A percentile compares a stretch with the other conserved stretches of the same genome.
These are phyloP conservation scores for Pseudogymnoascus sp. DNA, from an alignment of 2,329 filamentous ascomycete genomes.

Conservation along the genomic window DNA sequence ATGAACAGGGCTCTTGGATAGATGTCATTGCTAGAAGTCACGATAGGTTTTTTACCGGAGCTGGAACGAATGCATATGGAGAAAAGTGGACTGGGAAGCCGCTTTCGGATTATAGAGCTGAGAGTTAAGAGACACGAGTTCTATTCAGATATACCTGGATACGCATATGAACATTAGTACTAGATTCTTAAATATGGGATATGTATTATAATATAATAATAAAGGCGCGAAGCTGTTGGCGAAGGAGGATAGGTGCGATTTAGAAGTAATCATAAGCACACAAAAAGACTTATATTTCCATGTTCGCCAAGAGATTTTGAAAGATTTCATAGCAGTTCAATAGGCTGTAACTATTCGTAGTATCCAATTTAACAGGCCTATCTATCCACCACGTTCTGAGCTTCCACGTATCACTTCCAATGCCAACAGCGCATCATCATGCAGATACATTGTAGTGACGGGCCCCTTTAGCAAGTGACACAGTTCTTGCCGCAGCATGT, in stretches of 20 bases:
- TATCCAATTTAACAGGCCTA: neutral
- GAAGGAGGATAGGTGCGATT: neutral
- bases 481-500: neutral
- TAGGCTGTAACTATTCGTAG: neutral
- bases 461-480: neutral
- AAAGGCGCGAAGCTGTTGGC: neutral
- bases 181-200: neutral
- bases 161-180: neutral
- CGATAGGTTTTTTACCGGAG: neutral
- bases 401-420: neutral
- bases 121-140: neutral
- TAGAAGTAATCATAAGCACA: neutral
- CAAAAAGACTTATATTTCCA: neutral
- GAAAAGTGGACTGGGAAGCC: neutral
- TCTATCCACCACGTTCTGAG: neutral
- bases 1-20: neutral
- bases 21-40: neutral
- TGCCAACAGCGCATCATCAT: neutral
- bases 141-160: neutral
- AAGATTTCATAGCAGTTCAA: neutral
- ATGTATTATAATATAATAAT: neutral
- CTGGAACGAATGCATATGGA: conserved; percentile 2
- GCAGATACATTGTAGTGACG: neutral
- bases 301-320: neutral
- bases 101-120: neutral